phyloP scores from a whole-genome alignment of 2,329 filamentous ascomycete species.

The Microdochium trichocladiopsis region DNA sequence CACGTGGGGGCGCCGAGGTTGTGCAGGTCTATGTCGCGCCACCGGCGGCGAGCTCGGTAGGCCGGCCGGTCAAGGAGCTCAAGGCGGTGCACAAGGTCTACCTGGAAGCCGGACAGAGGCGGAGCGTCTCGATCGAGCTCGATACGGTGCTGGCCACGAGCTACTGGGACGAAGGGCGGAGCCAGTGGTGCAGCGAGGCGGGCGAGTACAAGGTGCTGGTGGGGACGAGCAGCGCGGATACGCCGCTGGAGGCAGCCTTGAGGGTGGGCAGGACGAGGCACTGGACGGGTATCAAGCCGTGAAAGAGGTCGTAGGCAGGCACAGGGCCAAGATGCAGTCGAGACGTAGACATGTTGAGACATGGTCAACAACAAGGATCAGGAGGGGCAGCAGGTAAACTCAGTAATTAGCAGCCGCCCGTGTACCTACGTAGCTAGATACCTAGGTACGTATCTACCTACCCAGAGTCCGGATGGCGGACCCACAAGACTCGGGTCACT shows the following conservation, averaged over 20 bases:
- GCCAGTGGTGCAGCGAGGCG: constrained; percentile 59
- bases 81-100: constrained; percentile 61
- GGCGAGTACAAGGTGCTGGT: constrained; percentile 54
- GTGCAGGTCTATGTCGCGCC: constrained; percentile 59
- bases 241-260: neutral
- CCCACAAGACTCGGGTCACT: too few relatives aligned
- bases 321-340: too few relatives aligned
- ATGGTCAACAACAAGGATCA: too few relatives aligned
- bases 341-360: too few relatives aligned
- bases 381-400: too few relatives aligned
- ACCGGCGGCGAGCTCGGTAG: constrained; percentile 38
- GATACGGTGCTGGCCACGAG: constrained; percentile 42
- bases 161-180: constrained; percentile 55
- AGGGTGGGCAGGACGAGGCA: neutral
- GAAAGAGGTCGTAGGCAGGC: too few relatives aligned
- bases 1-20: constrained; percentile 50
- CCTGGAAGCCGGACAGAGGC: constrained; percentile 48
- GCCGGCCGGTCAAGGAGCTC: constrained; percentile 64
- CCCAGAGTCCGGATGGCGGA: too few relatives aligned
- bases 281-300: too few relatives aligned
- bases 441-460: too few relatives aligned
- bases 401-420: too few relatives aligned
- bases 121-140: constrained; percentile 35
- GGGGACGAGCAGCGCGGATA: constrained; percentile 25
- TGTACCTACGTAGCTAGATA: too few relatives aligned